Evolutionary conservation across 768 basidiomycete genomes (phyloP), one percentile per base, ranked within the genome.

Genomic region (Nevesoporus exiguus): DNA sequence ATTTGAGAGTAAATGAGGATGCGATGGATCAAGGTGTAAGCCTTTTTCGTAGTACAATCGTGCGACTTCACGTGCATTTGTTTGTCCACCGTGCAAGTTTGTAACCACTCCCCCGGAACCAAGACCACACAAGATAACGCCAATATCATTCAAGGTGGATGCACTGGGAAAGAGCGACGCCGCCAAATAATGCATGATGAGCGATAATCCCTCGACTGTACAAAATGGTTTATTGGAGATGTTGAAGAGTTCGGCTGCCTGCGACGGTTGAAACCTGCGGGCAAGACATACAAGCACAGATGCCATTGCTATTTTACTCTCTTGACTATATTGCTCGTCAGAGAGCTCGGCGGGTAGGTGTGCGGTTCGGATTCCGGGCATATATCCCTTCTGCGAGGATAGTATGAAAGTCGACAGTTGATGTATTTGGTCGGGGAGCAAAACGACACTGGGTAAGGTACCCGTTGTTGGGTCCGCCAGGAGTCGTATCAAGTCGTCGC

Each of bases 1-100:
- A 56, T 80, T 80, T 5, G 78, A 79, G 48, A 79, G 71, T 14
- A 80, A 63, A 57, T 80, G 77, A 31, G 79, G 78, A 52, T 80
- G 78, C 1, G 69, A 68, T 22, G 74, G 68, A 54, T 80, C 77
- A 31, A 76, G 61, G 54, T 70, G 66, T 47, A 80, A 65, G 3
- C 79, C 79, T 22, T 72, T 66, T 40, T 73, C 67, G 57, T 80
- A 80, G 60, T 77, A 80, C 40, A 71, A 52, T 33, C 72, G 64
- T 5, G 79, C 79, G 21, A 80, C 66, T 17, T 67, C 64, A 24
- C 70, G 65, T 4, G 73, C 68, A 40, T 49, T 71, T 9, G 70
- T 51, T 4, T 57, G 43, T 34, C 65, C 57, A 7, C 57, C 60
- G 19, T 57, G 59, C 1, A 61, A 55, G 17, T 61, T 59, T 13